Conservation (phyloP, 345 rosid genomes). For the Conringia planisiliqua region DNA sequence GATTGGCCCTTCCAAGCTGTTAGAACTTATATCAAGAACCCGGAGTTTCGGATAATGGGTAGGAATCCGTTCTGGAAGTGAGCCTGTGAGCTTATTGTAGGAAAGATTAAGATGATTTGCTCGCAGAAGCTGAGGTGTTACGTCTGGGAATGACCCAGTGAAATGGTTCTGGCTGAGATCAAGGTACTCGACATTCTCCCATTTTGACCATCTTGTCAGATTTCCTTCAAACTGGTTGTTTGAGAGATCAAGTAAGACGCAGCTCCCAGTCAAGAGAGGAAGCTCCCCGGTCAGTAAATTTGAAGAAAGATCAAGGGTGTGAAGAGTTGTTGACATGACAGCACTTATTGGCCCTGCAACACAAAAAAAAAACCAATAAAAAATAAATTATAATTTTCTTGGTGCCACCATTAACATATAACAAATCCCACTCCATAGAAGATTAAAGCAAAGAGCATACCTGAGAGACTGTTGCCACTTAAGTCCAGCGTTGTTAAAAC, state of each 20-base stretch:
- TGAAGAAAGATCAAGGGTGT: constrained; percentile 69
- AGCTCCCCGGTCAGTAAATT: constrained; percentile 79
- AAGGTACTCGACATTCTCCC: constrained; percentile 80
- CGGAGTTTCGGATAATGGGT: constrained; percentile 70
- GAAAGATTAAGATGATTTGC: constrained; percentile 87
- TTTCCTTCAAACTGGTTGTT: constrained; percentile 82
- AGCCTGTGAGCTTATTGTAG: constrained; percentile 61
- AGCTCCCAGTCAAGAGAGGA: constrained; percentile 82
- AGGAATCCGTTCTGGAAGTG: constrained; percentile 59
- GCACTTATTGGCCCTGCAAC: constrained; percentile 70
- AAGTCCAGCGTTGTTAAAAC: constrained; percentile 76
- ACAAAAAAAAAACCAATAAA: constrained; percentile 7
- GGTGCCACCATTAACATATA: background rate
- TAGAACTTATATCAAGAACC: constrained; percentile 84
- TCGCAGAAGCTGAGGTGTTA: constrained; percentile 74
- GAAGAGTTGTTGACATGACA: constrained; percentile 80
- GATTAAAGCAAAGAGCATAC: constrained; percentile 34
- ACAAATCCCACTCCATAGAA: background rate
- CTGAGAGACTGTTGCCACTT: constrained; percentile 94
- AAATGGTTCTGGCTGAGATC: constrained; percentile 86
- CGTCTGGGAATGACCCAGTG: constrained; percentile 73
- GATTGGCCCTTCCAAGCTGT: constrained; percentile 61
- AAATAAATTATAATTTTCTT: constrained; percentile 1
- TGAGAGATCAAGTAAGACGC: constrained; percentile 80
- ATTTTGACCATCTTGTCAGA: constrained; percentile 61